Evolutionary conservation across 495 filamentous ascomycete genomes (phyloP), one percentile per base, ranked within the genome.

Genomic region (Penicillium lividum): DNA sequence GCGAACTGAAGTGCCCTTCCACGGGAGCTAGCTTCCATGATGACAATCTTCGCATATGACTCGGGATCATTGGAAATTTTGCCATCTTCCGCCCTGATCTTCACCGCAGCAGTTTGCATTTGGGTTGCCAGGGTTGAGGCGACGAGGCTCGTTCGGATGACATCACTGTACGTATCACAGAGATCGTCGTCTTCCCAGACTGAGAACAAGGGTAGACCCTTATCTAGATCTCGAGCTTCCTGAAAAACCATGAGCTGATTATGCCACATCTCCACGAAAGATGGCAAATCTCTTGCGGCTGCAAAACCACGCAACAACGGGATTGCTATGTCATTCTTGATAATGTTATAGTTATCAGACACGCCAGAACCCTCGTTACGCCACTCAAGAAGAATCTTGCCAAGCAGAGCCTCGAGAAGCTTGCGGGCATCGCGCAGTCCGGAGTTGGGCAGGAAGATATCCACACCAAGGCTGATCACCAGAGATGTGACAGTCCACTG

Each of bases 221-320:
- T 53, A 57, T 74, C 63, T 53, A 71, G 58, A 33, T 70, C 54
- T 42, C 74, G 68, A 49, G 71, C 64, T 52, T 70, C 65, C 55
- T 84, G 77, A n/a, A 76, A 63, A 25, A 72, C 61, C 27, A 73
- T 63, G 8, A 93, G 78, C 62, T 88, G 83, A 9, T 76, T 69
- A 44, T 83, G 75, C 90, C 90, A 94, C 13, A 82, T 66, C 31
- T 79, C 74, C 62, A 92, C 72, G 64, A 93, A 94, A 4, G 79
- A 79, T 7, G 80, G 60, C 33, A 94, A 65, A 58, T 91, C 82
- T 66, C 90, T 81, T 51, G 85, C 84, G 33, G 79, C 79, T 31
- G 81, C 79, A 66, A 87, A 90, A 3, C 83, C 87, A 11, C 77
- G 72, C 54, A 89, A 75, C 7, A 92, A 73, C 1, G 87, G 80